These are phyloP conservation scores for Arthroderma sp. DNA, from an alignment of 2,329 filamentous ascomycete species.

Conservation along the genomic window DNA sequence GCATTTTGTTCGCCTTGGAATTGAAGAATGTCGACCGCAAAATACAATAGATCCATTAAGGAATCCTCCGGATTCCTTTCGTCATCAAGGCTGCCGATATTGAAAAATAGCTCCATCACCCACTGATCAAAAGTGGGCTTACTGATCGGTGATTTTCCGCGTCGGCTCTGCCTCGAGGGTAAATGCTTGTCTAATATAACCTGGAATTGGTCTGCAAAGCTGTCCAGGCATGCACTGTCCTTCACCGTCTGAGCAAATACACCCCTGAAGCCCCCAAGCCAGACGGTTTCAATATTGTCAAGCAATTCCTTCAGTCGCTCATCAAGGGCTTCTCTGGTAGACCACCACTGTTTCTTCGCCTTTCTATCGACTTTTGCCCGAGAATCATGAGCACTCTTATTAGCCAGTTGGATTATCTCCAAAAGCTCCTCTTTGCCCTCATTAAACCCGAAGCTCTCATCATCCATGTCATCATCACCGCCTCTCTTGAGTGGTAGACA, in stretches of 20 bases:
- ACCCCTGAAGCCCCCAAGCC: constrained; percentile 88
- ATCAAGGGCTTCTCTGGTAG: constrained; percentile 68
- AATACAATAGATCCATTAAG: constrained; percentile 86
- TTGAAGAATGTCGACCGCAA: constrained; percentile 89
- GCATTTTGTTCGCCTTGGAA: constrained; percentile 94
- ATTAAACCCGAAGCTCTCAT: constrained; percentile 70
- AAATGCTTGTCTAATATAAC: constrained; percentile 70
- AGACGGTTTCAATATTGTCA: constrained; percentile 76
- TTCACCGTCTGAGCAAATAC: constrained; percentile 69
- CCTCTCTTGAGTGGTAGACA: constrained; percentile 74
- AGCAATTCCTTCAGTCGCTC: constrained; percentile 62
- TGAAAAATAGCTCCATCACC: constrained; percentile 79
- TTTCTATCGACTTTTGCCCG: constrained; percentile 61
- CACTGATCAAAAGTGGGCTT: constrained; percentile 46
- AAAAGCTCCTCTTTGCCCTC: constrained; percentile 66
- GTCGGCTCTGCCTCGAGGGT: constrained; percentile 59
- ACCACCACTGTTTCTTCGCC: constrained; percentile 79
- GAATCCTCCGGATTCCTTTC: constrained; percentile 73
- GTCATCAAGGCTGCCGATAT: constrained; percentile 59
- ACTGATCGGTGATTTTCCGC: constrained; percentile 40
- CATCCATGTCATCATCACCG: constrained; percentile 64
- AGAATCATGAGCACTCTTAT: constrained; percentile 65
- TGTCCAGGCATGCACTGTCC: constrained; percentile 51
- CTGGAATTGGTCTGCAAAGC: constrained; percentile 67
- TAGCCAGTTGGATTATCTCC: constrained; percentile 70